Evolutionary conservation across 2,329 filamentous ascomycete genomes (phyloP).

Genomic region (Venturiaceae sp.): DNA sequence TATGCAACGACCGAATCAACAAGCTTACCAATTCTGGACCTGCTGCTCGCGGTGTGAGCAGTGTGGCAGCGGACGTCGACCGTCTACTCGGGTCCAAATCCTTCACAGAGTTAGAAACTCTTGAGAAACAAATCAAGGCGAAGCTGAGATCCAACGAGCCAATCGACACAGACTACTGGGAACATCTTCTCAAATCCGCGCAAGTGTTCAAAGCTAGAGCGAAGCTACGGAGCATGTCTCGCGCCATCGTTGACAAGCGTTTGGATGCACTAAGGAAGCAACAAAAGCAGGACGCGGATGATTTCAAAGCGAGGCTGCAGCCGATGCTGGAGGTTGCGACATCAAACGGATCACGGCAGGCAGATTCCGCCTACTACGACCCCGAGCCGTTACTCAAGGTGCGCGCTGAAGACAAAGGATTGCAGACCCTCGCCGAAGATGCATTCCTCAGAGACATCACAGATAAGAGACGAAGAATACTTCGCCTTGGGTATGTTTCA

Average conservation of each 20-base stretch:
- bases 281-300: conserved; percentile 57
- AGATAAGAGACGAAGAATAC: conserved; percentile 48
- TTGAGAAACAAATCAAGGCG: conserved; percentile 77
- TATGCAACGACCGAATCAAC: conserved; percentile 67
- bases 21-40: conserved; percentile 50
- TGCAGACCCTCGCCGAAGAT: conserved; percentile 49
- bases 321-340: conserved; percentile 25
- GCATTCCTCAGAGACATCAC: conserved; percentile 46
- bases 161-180: conserved; percentile 97
- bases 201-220: conserved; percentile 88
- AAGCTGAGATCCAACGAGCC: conserved; percentile 85
- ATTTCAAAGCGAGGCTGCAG: conserved; percentile 36
- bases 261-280: conserved; percentile 55
- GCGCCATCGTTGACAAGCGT: conserved; percentile 62
- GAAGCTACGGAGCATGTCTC: conserved; percentile 67
- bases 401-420: conserved; percentile 50
- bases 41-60: conserved; percentile 68
- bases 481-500: conserved; percentile 62
- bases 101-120: conserved; percentile 71
- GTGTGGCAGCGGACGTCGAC: conserved; percentile 82
- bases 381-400: conserved; percentile 58
- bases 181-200: conserved; percentile 76
- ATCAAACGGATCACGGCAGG: not conserved
- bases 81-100: conserved; percentile 76
- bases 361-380: conserved; percentile 27